These are phyloP conservation scores for Metschnikowia kunwiensis DNA, from an alignment of 805 yeast genomes.

Conservation along the genomic window DNA sequence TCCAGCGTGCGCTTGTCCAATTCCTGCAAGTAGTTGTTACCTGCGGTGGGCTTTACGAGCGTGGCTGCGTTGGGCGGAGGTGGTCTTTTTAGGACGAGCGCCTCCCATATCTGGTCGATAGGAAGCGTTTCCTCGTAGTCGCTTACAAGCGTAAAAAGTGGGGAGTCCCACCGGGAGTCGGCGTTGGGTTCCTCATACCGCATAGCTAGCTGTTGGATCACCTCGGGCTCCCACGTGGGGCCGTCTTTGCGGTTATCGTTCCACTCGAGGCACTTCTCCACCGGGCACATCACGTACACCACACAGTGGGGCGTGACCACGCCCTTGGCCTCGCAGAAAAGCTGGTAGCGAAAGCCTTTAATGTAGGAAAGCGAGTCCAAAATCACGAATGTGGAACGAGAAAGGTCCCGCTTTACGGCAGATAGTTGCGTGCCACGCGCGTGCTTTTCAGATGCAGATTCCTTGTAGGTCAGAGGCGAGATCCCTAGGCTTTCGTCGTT, in stretches of 20 bases:
- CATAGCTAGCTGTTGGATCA: conserved; percentile 68
- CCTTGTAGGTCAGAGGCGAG: conserved; percentile 61
- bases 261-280: conserved; percentile 61
- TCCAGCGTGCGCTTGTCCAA: conserved; percentile 68
- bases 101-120: conserved; percentile 63
- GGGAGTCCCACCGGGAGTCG: conserved; percentile 89
- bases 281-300: conserved; percentile 71
- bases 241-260: conserved; percentile 37
- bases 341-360: conserved; percentile 92
- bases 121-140: conserved; percentile 49
- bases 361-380: conserved; percentile 86
- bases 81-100: conserved; percentile 56
- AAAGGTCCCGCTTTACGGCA: conserved; percentile 79
- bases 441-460: conserved; percentile 72
- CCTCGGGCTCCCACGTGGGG: conserved; percentile 60
- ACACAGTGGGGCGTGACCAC: conserved; percentile 79
- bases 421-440: conserved; percentile 83
- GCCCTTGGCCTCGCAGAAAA: conserved; percentile 90
- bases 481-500: conserved; percentile 79
- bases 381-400: conserved; percentile 68
- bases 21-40: conserved; percentile 71
- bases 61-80: conserved; percentile 85
- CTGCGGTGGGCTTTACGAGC: conserved; percentile 71
- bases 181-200: conserved; percentile 93
- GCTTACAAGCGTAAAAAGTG: conserved; percentile 67